Conservation (phyloP, 2,329 filamentous ascomycete genomes). For the Ophiocordyceps camponoti-saundersi region DNA sequence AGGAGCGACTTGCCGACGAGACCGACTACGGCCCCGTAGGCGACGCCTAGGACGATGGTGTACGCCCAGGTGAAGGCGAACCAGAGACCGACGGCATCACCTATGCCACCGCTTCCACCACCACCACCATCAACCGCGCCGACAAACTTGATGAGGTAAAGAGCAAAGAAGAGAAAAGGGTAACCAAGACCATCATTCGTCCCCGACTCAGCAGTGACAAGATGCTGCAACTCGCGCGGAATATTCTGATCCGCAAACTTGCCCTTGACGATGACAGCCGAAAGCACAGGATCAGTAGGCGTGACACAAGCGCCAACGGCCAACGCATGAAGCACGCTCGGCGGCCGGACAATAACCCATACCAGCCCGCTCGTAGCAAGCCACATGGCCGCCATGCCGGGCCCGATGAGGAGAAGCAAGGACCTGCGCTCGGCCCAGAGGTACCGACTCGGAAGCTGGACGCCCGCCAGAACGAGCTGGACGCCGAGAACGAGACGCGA, state of each 20-base stretch:
- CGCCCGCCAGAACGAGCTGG: conserved; percentile 74
- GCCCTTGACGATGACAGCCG: conserved; percentile 82
- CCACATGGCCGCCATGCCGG: conserved; percentile 82
- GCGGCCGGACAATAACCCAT: conserved; percentile 55
- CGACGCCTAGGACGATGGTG: conserved; percentile 59
- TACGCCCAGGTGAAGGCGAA: conserved; percentile 78
- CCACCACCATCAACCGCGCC: conserved; percentile 25
- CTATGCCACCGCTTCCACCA: conserved; percentile 34
- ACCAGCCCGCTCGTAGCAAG: conserved; percentile 60
- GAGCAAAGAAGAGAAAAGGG: conserved; percentile 69
- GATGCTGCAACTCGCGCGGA: conserved; percentile 62
- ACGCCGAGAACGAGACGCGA: conserved; percentile 76
- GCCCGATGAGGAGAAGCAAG: conserved; percentile 58
- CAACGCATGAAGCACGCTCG: conserved; percentile 62
- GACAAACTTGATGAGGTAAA: conserved; percentile 68
- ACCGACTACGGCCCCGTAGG: conserved; percentile 62
- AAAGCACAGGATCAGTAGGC: conserved; percentile 76
- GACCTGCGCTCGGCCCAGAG: conserved; percentile 64
- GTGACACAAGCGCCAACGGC: conserved; percentile 77
- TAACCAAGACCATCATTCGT: conserved; percentile 84
- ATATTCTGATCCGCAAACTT: conserved; percentile 88
- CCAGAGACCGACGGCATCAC: conserved; percentile 60
- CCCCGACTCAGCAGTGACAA: conserved; percentile 68
- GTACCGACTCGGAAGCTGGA: conserved; percentile 75
- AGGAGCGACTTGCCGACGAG: conserved; percentile 70